Base-by-base conservation (phyloP, 1,139 yeast species). In the Yamadazyma jaroonii region DNA sequence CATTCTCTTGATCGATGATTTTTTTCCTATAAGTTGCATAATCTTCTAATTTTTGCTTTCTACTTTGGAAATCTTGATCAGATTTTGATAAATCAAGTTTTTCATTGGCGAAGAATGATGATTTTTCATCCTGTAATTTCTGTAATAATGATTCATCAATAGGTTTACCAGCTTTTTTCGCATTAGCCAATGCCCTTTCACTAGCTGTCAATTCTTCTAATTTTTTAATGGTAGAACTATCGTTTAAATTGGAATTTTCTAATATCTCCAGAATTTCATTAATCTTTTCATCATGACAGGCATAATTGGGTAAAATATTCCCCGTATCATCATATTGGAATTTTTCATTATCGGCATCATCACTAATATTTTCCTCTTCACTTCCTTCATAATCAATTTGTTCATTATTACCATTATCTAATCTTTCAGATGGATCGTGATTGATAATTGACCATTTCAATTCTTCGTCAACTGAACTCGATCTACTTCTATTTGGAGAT, bases 281-380 rank as follows among this genome's bases (percentile, higher is more conserved):
- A 40, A 68, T 68, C 44, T 69, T 68, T 32, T 72, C 77, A 39
- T 68, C 74, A 20, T 65, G 68, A 42, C 74, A 69, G n/a, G 77
- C 71, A 50, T 68, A 79, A 49, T 81, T 80, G 13, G 87, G 85
- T 41, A 79, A 59, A 28, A 72, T 71, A 44, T 76, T 72, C 6
- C 82, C 83, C 9, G 80, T 79, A 39, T 78, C 82, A 45, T 79
- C 83, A 46, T 77, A 79, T 39, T 72, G 77, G 46, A 78, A 74
- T 46, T 79, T 82, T 38, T 70, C 76, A 44, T 69, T 68, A 17
- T 67, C 66, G 40, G 79, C 84, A 39, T 78, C 79, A 47, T 80
- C 86, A 48, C 80, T 73, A n/a, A 80, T 67, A 45, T 78, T 81
- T 49, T 81, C 86, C 49, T 81, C 86, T 41, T 81, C 88, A 50